A percentile compares a stretch with the other conserved stretches of the same genome.
Conservation (phyloP, 1,284 basidiomycete genomes). For the Ustilago bromivora region DNA sequence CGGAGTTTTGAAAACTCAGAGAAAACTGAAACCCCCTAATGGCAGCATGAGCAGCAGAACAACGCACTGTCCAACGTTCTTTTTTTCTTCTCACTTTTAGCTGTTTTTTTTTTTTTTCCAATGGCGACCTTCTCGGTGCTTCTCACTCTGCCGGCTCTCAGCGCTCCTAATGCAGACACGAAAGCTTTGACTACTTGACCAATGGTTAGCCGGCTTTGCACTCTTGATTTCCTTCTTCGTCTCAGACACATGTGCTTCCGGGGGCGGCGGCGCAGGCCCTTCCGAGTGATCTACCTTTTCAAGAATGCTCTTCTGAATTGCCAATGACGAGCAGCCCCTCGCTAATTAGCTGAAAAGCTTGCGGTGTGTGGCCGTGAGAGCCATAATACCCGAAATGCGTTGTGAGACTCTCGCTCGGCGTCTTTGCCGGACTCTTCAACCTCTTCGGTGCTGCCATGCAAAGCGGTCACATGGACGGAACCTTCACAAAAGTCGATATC, state of each 20-base stretch:
- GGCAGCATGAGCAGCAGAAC: not conserved
- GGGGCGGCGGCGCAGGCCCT: conserved; percentile 14
- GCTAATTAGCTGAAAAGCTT: not conserved
- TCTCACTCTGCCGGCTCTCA: conserved; percentile 25
- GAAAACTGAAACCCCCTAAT: too few relatives aligned
- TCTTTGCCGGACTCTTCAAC: conserved; percentile 6
- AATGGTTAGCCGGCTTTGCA: conserved; percentile 17
- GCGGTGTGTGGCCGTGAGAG: conserved; percentile 6
- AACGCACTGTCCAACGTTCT: conserved; percentile 7
- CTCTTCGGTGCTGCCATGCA: not conserved
- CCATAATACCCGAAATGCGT: conserved; percentile 17
- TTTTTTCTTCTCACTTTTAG: not conserved
- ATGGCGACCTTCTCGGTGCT: conserved; percentile 29
- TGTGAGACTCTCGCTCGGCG: conserved; percentile 13
- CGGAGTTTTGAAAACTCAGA: too few relatives aligned
- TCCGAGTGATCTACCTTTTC: conserved; percentile 12
- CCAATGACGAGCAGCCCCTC: not conserved
- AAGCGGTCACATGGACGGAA: too few relatives aligned
- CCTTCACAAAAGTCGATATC: not conserved
- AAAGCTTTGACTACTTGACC: not conserved
- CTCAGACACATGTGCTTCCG: not conserved
- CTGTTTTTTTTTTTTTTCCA: not conserved
- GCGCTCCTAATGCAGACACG: conserved; percentile 16
- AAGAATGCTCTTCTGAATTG: not conserved
- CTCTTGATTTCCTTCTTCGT: not conserved